A percentile compares a stretch with the other conserved stretches of the same genome.
Evolutionary conservation across 371 early-diverging fungal species (phyloP).

Genomic region (Syncephalis plumigaleata): DNA sequence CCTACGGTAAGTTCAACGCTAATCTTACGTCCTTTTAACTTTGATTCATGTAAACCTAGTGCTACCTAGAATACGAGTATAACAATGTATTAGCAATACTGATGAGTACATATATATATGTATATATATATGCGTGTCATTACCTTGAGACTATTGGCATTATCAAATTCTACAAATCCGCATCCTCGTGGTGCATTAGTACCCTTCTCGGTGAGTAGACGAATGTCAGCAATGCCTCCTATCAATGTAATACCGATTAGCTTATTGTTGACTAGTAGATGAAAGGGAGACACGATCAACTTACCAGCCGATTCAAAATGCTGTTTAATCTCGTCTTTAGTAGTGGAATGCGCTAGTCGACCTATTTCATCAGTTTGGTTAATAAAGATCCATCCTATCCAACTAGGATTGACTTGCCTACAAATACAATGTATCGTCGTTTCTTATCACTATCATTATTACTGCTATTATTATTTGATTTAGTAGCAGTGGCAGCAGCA

Average conservation of each 20-base stretch:
- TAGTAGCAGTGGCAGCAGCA: slow-evolving; percentile 1
- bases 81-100: slow-evolving; percentile 23
- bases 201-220: slow-evolving; percentile 49
- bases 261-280: too few species aligned
- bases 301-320: slow-evolving; percentile 37
- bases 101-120: neutral
- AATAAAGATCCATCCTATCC: neutral
- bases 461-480: too few species aligned
- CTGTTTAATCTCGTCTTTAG: slow-evolving; percentile 37
- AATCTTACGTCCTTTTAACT: slow-evolving; percentile 44
- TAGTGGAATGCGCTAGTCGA: slow-evolving; percentile 44
- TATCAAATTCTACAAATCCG: slow-evolving; percentile 55
- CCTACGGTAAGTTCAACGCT: slow-evolving; percentile 71
- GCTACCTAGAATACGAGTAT: slow-evolving; percentile 11
- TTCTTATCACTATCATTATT: slow-evolving; percentile 7
- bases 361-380: slow-evolving; percentile 14
- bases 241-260: neutral
- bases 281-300: neutral
- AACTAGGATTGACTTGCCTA: slow-evolving; percentile 23
- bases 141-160: slow-evolving; percentile 32
- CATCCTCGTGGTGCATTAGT: slow-evolving; percentile 62
- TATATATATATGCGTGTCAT: neutral
- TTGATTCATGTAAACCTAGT: slow-evolving; percentile 46
- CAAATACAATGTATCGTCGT: slow-evolving; percentile 47
- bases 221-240: slow-evolving; percentile 33